phyloP scores from a whole-genome alignment of 2,329 filamentous ascomycete genomes.

The Beauveria medogensis region DNA sequence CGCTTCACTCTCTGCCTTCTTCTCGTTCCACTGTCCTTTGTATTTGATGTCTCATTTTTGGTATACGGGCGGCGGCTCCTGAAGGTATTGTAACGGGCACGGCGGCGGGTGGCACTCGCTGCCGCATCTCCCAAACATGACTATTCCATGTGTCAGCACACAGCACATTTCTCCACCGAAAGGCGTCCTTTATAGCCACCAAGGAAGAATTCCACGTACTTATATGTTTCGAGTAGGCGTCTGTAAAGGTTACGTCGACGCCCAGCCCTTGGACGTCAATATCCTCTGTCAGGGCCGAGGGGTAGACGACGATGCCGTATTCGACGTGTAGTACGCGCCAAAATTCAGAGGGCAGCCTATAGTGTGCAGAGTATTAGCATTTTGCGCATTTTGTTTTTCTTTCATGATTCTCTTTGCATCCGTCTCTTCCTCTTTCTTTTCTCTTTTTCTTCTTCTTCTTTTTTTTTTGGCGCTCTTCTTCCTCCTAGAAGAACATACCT shows the following conservation, averaged over 20 bases:
- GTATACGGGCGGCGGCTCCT: constrained; percentile 30
- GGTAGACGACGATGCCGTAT: constrained; percentile 34
- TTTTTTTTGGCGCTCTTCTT: neutral
- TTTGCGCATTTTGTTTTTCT: neutral
- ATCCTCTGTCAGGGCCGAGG: constrained; percentile 29
- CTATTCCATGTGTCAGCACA: constrained; percentile 14
- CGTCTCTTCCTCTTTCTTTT: neutral
- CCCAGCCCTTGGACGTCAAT: constrained; percentile 25
- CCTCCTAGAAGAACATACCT: constrained; percentile 19
- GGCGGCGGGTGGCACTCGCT: constrained; percentile 23
- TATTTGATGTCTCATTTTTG: constrained; percentile 13
- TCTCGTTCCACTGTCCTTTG: neutral
- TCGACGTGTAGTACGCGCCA: constrained; percentile 30
- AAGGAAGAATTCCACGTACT: constrained; percentile 17
- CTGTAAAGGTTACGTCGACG: constrained; percentile 28
- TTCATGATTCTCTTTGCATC: neutral
- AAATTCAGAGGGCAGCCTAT: constrained; percentile 29
- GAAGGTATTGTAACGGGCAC: constrained; percentile 30
- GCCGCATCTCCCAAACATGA: constrained; percentile 26
- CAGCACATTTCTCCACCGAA: too few relatives aligned
- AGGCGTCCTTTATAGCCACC: neutral
- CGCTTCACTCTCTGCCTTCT: neutral
- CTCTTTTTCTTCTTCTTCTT: neutral
- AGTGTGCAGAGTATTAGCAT: too few relatives aligned
- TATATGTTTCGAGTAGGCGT: constrained; percentile 29